Base-by-base conservation (phyloP, 2,329 filamentous ascomycete genomes). In the Septoria linicola region DNA sequence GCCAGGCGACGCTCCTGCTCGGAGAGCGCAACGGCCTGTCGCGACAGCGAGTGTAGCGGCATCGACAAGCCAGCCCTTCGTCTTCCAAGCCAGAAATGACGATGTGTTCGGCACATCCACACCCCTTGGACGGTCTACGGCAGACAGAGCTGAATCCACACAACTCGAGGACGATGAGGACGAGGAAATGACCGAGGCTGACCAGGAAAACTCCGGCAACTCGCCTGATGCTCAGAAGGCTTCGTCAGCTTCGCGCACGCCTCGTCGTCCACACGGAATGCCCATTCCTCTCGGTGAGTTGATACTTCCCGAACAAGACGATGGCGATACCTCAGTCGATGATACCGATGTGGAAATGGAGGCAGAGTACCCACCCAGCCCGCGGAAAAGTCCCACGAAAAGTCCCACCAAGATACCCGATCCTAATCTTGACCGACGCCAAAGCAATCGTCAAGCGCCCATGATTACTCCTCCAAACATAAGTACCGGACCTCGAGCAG, bases 161-260 rank as follows among this genome's bases (percentile, higher is more conserved):
- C 51, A 43, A 4, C 51, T 44, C 54, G 63, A 54, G 51, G 52
- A 31, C 39, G 69, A 71, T 17, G 65, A n/a, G n/a, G n/a, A 70
- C 19, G 69, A 69, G 19, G 66, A 63, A 36, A 65, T 66, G 25
- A 56, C 61, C 6, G 68, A 67, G 37, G 67, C 66, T 41, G 72
- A 69, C 48, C 78, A 79, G 66, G 77, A 80, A 63, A 79, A 79
- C 53, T 70, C 71, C 7, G 69, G 69, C 1, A 61, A 71, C 16
- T 74, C 73, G 2, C 70, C 71, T 2, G 62, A 70, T 8, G 68
- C 64, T 46, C 49, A 65, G 10, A 54, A 64, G 11, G 64, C 70
- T n/a, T 66, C 68, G n/a, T 19, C 40, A 4, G 69, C 57, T 31
- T 42, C 49, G 11, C 40, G 60, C 11, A 65, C 66, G 6, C 61